A percentile compares a stretch with the other conserved stretches of the same genome.
Conservation (phyloP, 768 basidiomycete genomes). For the Collybia sordida region DNA sequence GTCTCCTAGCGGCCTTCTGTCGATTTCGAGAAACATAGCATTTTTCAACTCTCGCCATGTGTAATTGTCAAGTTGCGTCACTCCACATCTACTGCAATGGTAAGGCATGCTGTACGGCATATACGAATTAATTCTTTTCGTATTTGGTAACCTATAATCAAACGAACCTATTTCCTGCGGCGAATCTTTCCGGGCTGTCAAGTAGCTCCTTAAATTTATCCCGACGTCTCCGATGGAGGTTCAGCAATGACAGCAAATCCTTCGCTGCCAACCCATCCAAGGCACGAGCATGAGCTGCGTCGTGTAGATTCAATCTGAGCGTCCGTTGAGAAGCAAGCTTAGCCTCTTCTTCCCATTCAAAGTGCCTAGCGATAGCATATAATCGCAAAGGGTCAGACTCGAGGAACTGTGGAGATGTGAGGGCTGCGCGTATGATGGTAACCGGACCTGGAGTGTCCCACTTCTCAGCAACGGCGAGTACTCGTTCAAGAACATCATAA, state of each 20-base stretch:
- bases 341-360: slow-evolving; percentile 60
- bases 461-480: slow-evolving; percentile 64
- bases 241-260: slow-evolving; percentile 52
- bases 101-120: slow-evolving; percentile 26
- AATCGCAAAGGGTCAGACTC: slow-evolving; percentile 45
- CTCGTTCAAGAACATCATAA: slow-evolving; percentile 50
- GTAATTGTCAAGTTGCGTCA: slow-evolving; percentile 52
- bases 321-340: slow-evolving; percentile 57
- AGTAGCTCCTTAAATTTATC: slow-evolving; percentile 50
- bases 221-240: slow-evolving; percentile 56
- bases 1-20: slow-evolving; percentile 58
- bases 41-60: slow-evolving; percentile 65
- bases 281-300: slow-evolving; percentile 36
- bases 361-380: slow-evolving; percentile 58
- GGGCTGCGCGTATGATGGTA: slow-evolving; percentile 52
- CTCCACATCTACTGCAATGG: slow-evolving; percentile 55
- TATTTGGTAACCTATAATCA: not conserved
- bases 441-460: slow-evolving; percentile 68
- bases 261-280: slow-evolving; percentile 50
- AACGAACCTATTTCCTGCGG: slow-evolving; percentile 41
- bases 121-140: not conserved
- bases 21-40: slow-evolving; percentile 56
- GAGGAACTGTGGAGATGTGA: slow-evolving; percentile 47
- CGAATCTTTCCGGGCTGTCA: slow-evolving; percentile 61
- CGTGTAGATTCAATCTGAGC: slow-evolving; percentile 50